Conservation (phyloP, 2,329 filamentous ascomycete genomes). For the Aspergillus cejpii region DNA sequence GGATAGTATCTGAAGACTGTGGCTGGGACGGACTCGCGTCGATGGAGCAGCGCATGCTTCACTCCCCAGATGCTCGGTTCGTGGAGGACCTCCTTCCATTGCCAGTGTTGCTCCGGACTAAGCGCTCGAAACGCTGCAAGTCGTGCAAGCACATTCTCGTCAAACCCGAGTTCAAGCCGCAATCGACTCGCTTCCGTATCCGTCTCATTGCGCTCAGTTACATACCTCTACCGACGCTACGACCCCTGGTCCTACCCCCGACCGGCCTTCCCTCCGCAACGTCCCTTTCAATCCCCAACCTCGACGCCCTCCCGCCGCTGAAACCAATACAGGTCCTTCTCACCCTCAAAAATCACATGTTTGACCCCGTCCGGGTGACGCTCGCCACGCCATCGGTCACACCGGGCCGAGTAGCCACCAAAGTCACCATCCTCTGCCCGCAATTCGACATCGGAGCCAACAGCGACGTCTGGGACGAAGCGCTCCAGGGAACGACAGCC, state of each 20-base stretch:
- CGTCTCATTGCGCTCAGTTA: conserved; percentile 81
- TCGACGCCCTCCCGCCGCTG: conserved; percentile 44
- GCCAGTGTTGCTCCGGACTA: conserved; percentile 76
- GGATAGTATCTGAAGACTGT: conserved; percentile 46
- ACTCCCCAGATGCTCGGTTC: conserved; percentile 54
- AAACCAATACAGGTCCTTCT: conserved; percentile 70
- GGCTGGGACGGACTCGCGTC: conserved; percentile 61
- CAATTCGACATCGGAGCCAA: conserved; percentile 92
- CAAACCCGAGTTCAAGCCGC: conserved; percentile 86
- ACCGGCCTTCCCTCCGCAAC: conserved; percentile 20
- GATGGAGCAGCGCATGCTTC: conserved; percentile 46
- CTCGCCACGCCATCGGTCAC: conserved; percentile 77
- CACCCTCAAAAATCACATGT: conserved; percentile 88
- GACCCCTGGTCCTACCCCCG: conserved; percentile 50
- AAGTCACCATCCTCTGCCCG: conserved; percentile 87
- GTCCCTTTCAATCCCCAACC: conserved; percentile 29
- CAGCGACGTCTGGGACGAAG: conserved; percentile 90
- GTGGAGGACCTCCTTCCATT: conserved; percentile 70
- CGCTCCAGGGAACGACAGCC: conserved; percentile 52
- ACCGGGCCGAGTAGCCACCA: conserved; percentile 67
- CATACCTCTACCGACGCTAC: conserved; percentile 69
- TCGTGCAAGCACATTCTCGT: conserved; percentile 90
- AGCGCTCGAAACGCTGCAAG: conserved; percentile 87
- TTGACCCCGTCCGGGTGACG: conserved; percentile 80
- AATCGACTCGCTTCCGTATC: conserved; percentile 85